These are phyloP conservation scores for Ulota crispa DNA, from an alignment of 225 moss, liverwort and hornwort genomes.

Conservation along the genomic window DNA sequence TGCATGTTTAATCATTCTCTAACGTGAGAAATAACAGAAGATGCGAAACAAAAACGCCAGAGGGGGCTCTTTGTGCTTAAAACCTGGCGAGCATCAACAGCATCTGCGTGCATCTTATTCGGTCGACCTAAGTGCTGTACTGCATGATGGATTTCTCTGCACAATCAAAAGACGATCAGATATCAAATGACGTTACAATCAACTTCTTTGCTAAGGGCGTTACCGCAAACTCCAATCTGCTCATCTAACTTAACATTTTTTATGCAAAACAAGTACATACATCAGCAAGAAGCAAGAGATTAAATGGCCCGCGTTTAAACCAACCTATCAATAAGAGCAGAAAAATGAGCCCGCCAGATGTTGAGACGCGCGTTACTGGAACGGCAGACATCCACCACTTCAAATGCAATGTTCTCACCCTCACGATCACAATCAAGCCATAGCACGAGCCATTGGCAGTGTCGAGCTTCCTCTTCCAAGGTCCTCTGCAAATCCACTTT, in stretches of 20 bases:
- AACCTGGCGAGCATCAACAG: slow-evolving; percentile 97
- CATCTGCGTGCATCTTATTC: slow-evolving; percentile 86
- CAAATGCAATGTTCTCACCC: slow-evolving; percentile 98
- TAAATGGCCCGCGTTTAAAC: neutral
- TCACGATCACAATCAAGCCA: slow-evolving; percentile 99
- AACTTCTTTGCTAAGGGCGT: neutral
- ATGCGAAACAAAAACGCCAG: slow-evolving; percentile 5
- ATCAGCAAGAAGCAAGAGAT: slow-evolving; percentile 10
- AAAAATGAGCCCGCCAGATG: slow-evolving; percentile 98
- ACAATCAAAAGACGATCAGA: slow-evolving; percentile 16
- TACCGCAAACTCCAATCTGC: neutral
- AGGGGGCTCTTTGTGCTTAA: slow-evolving; percentile 27
- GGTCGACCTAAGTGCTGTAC: slow-evolving; percentile 91
- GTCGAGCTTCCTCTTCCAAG: slow-evolving; percentile 83
- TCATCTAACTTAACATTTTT: neutral
- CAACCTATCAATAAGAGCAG: slow-evolving; percentile 94
- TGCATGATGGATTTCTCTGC: slow-evolving; percentile 95
- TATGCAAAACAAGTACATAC: neutral
- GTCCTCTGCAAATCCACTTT: slow-evolving; percentile 75
- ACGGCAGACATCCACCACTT: slow-evolving; percentile 89
- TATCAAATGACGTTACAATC: slow-evolving; percentile 14
- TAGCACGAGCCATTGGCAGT: slow-evolving; percentile 88
- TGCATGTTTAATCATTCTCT: slow-evolving; percentile 17
- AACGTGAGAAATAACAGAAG: slow-evolving; percentile 5
- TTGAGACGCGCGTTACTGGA: slow-evolving; percentile 80